These are phyloP conservation scores for Penicillium coprophilum DNA, from an alignment of 495 filamentous ascomycete genomes.

Conservation along the genomic window DNA sequence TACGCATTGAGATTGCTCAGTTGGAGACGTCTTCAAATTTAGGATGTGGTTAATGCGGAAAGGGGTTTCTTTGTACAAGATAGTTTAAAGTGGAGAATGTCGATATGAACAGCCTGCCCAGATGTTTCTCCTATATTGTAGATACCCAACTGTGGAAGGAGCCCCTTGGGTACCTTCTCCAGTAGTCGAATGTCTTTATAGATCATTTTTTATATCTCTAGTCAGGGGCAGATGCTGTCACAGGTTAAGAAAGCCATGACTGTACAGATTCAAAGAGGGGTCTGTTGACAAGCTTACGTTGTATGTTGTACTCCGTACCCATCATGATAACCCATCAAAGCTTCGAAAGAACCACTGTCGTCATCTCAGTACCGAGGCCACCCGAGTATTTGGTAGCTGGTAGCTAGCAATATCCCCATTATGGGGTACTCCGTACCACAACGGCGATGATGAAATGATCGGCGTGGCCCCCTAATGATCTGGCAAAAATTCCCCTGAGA, in stretches of 20 bases:
- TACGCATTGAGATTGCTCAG: constrained; percentile 48
- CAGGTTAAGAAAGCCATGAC: not conserved
- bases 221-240: not conserved
- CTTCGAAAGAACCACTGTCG: no score
- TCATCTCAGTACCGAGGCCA: not conserved
- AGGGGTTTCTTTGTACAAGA: not conserved
- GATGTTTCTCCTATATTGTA: not conserved
- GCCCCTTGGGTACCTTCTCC: not conserved
- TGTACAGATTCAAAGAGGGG: not conserved
- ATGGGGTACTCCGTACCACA: not conserved
- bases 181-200: not conserved
- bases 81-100: not conserved
- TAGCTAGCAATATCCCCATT: not conserved
- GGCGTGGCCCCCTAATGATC: not conserved
- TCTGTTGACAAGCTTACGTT: no score
- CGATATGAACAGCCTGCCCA: not conserved
- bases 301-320: not conserved
- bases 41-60: constrained; percentile 24
- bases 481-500: not conserved
- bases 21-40: constrained; percentile 42
- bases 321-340: not conserved
- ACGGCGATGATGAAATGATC: constrained; percentile 6
- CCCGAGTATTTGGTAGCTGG: constrained; percentile 1
- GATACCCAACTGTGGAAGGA: not conserved
- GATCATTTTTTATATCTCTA: not conserved